Conservation (phyloP, 2,329 filamentous ascomycete species). For the Calonectria multiphialidica region DNA sequence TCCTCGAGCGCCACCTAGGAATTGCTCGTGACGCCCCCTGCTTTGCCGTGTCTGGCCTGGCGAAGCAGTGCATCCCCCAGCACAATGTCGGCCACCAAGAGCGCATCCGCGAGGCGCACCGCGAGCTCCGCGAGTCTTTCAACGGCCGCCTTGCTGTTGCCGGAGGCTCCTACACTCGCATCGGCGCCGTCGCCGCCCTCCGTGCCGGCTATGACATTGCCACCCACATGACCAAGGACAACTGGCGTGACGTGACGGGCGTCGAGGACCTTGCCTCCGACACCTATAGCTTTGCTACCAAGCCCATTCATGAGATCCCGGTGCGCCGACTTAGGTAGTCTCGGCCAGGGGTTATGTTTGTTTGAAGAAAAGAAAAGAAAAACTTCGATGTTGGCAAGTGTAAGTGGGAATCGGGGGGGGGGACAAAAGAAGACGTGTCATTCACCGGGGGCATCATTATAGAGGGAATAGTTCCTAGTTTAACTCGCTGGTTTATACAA, state of each 20-base stretch:
- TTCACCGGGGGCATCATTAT: background rate
- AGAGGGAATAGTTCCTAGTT: background rate
- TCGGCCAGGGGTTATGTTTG: background rate
- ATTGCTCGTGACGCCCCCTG: constrained; percentile 72
- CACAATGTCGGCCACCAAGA: constrained; percentile 83
- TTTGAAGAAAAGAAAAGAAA: background rate
- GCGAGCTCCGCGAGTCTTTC: constrained; percentile 67
- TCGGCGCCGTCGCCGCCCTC: constrained; percentile 65
- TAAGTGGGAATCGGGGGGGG: background rate
- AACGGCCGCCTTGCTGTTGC: constrained; percentile 74
- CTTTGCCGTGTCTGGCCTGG: constrained; percentile 69
- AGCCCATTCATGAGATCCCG: constrained; percentile 41
- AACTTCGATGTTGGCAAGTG: background rate
- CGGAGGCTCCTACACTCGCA: constrained; percentile 65
- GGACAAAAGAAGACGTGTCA: background rate
- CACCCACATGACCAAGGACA: constrained; percentile 30
- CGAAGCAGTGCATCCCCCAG: constrained; percentile 87
- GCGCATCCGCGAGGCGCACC: constrained; percentile 69
- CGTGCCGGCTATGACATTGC: constrained; percentile 56
- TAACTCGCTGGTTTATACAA: background rate
- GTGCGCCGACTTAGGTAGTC: constrained; percentile 37
- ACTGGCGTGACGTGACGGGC: constrained; percentile 44
- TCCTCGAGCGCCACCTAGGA: constrained; percentile 80
- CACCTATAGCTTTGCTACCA: constrained; percentile 35
- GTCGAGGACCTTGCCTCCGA: constrained; percentile 42